These are phyloP conservation scores for Sutorius eximius DNA, from an alignment of 1,284 basidiomycete genomes.

Conservation along the genomic window DNA sequence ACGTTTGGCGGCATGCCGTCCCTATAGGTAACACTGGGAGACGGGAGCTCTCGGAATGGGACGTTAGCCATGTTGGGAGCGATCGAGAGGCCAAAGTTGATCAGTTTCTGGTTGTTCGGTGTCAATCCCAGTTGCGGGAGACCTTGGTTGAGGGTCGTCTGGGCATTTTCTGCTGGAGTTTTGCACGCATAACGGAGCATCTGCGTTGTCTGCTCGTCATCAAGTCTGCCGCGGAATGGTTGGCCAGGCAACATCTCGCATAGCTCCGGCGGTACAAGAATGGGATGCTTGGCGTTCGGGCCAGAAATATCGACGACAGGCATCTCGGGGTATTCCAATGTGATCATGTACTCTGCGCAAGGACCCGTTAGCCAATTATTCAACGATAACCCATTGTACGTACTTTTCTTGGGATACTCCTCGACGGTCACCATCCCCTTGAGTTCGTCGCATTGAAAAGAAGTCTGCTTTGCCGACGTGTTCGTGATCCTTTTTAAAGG, in stretches of 20 bases:
- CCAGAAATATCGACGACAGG: constrained; percentile 61
- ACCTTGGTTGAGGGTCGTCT: constrained; percentile 55
- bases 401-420: constrained; percentile 61
- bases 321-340: constrained; percentile 50
- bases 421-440: constrained; percentile 54
- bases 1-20: constrained; percentile 43
- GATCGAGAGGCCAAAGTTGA: constrained; percentile 57
- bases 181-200: constrained; percentile 69
- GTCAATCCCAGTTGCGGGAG: constrained; percentile 54
- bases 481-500: constrained; percentile 47
- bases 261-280: constrained; percentile 64
- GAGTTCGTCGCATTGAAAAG: constrained; percentile 55
- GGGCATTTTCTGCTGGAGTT: constrained; percentile 56
- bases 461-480: constrained; percentile 45
- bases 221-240: constrained; percentile 53
- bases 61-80: constrained; percentile 56
- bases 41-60: constrained; percentile 59
- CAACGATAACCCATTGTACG: constrained; percentile 13
- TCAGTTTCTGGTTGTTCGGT: constrained; percentile 35
- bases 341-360: constrained; percentile 55
- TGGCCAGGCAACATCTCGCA: constrained; percentile 62
- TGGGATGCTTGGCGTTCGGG: constrained; percentile 38
- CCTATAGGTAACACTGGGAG: constrained; percentile 58
- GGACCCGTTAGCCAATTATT: neutral
- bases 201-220: constrained; percentile 51